A percentile compares a stretch with the other conserved stretches of the same genome.
phyloP scores from a whole-genome alignment of 495 filamentous ascomycete genomes.

The Penicillium coprophilum region DNA sequence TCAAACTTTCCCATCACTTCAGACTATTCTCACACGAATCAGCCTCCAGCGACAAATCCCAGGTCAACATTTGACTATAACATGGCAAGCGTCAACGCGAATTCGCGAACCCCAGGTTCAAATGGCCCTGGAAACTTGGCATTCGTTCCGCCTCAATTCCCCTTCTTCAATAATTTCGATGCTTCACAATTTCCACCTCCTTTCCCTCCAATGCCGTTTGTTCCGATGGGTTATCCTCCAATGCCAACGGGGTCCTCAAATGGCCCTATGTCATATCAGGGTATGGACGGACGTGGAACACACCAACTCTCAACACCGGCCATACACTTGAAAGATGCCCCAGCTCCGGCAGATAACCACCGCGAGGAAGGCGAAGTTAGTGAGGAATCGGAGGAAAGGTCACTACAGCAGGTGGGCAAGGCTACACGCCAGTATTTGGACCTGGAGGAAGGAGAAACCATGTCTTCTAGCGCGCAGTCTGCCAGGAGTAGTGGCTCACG shows the following conservation, averaged over 20 bases:
- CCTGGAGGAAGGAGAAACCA: slow-evolving; percentile 32
- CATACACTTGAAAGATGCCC: background rate
- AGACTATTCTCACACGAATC: slow-evolving; percentile 14
- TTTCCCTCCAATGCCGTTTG: slow-evolving; percentile 31
- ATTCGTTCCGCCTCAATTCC: slow-evolving; percentile 35
- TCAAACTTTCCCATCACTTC: slow-evolving; percentile 25
- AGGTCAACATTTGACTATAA: slow-evolving; percentile 24
- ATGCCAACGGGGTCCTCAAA: slow-evolving; percentile 21
- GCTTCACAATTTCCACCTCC: slow-evolving; percentile 28
- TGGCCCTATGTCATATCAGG: slow-evolving; percentile 5
- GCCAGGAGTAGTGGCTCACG: slow-evolving; percentile 40
- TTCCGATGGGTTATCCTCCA: slow-evolving; percentile 24
- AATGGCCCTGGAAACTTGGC: slow-evolving; percentile 22
- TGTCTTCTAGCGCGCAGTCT: slow-evolving; percentile 24
- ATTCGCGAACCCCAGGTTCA: slow-evolving; percentile 29
- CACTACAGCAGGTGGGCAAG: slow-evolving; percentile 7
- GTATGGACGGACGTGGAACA: background rate
- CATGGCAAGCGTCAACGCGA: slow-evolving; percentile 28
- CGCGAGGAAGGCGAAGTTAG: slow-evolving; percentile 76
- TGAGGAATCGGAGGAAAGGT: slow-evolving; percentile 57
- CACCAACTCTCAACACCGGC: slow-evolving; percentile 12
- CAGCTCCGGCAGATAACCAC: slow-evolving; percentile 18
- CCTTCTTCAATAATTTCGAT: slow-evolving; percentile 31
- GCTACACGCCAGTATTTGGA: slow-evolving; percentile 15
- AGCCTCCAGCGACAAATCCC: slow-evolving; percentile 10